Conservation (phyloP, 1,284 basidiomycete genomes). For the Austropuccinia psidii region DNA sequence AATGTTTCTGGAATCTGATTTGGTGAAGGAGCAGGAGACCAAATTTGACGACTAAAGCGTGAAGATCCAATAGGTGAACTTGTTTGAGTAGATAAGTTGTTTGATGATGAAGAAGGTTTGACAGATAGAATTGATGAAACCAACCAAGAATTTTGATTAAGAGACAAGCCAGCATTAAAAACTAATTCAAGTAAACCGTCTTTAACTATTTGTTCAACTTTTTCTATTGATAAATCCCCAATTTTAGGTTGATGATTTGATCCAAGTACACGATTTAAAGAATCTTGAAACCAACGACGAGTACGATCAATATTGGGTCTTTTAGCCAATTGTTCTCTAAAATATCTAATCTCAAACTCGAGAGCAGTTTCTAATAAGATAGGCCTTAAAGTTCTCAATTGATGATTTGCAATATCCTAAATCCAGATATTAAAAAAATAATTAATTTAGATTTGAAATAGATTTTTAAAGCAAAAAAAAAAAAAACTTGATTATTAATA, state of each 20-base stretch:
- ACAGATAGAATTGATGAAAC: no score
- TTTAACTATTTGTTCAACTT: slow-evolving; percentile 51
- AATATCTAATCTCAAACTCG: slow-evolving; percentile 70
- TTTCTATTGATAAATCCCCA: no score
- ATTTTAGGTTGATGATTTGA: slow-evolving; percentile 38
- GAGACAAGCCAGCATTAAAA: no score
- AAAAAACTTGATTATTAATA: slow-evolving; percentile 42
- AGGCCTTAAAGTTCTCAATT: slow-evolving; percentile 75
- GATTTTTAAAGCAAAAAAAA: slow-evolving; percentile 11
- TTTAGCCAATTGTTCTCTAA: slow-evolving; percentile 57
- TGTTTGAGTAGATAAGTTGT: slow-evolving; percentile 41
- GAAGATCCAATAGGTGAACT: slow-evolving; percentile 44
- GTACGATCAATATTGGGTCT: slow-evolving; percentile 42
- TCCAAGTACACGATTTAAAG: background rate
- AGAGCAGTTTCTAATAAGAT: slow-evolving; percentile 72
- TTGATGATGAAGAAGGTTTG: no score
- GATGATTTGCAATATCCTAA: slow-evolving; percentile 90
- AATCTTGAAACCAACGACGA: slow-evolving; percentile 23
- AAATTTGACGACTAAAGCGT: no score
- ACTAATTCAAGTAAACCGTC: slow-evolving; percentile 64
- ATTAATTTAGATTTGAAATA: slow-evolving; percentile 17
- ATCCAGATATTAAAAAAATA: slow-evolving; percentile 32
- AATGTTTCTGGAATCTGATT: slow-evolving; percentile 66
- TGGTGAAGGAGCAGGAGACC: slow-evolving; percentile 49
- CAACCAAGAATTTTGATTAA: no score